A percentile compares a stretch with the other conserved stretches of the same genome.
These are phyloP conservation scores for Epichloe gansuensis DNA, from an alignment of 2,329 filamentous ascomycete species.

Conservation along the genomic window DNA sequence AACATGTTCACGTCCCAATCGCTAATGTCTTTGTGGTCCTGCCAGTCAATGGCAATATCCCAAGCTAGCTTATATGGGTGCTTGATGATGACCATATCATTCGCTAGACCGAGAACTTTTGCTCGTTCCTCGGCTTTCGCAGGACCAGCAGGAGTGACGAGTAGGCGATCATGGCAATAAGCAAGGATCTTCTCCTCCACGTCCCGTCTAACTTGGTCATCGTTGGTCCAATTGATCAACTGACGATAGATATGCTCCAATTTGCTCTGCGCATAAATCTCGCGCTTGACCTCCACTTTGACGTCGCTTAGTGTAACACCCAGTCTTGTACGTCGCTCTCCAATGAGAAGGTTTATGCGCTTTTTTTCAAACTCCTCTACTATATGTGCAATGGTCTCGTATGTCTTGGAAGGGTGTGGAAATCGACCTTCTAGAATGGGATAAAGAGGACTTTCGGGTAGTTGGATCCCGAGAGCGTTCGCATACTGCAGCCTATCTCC, in stretches of 20 bases:
- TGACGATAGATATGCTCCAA: conserved; percentile 71
- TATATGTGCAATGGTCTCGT: conserved; percentile 70
- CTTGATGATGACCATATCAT: conserved; percentile 92
- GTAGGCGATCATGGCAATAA: conserved; percentile 65
- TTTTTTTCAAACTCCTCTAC: conserved; percentile 82
- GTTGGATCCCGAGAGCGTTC: conserved; percentile 58
- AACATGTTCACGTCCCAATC: conserved; percentile 70
- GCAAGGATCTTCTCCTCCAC: conserved; percentile 86
- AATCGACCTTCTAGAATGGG: conserved; percentile 70
- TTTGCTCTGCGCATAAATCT: conserved; percentile 63
- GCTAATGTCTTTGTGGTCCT: conserved; percentile 60
- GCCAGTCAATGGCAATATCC: conserved; percentile 84
- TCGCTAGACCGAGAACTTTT: conserved; percentile 63
- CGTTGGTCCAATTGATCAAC: conserved; percentile 78
- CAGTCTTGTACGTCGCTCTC: conserved; percentile 73
- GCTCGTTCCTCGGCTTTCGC: conserved; percentile 59
- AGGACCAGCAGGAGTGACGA: conserved; percentile 49
- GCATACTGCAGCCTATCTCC: conserved; percentile 64
- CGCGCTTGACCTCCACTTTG: conserved; percentile 73
- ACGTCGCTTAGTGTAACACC: conserved; percentile 76
- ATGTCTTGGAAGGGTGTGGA: conserved; percentile 66
- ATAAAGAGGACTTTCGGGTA: conserved; percentile 75
- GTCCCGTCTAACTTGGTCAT: conserved; percentile 69
- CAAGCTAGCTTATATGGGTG: conserved; percentile 83
- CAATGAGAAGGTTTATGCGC: conserved; percentile 79